These are phyloP conservation scores for Neonectria neomacrospora DNA, from an alignment of 2,329 filamentous ascomycete species.

Conservation along the genomic window DNA sequence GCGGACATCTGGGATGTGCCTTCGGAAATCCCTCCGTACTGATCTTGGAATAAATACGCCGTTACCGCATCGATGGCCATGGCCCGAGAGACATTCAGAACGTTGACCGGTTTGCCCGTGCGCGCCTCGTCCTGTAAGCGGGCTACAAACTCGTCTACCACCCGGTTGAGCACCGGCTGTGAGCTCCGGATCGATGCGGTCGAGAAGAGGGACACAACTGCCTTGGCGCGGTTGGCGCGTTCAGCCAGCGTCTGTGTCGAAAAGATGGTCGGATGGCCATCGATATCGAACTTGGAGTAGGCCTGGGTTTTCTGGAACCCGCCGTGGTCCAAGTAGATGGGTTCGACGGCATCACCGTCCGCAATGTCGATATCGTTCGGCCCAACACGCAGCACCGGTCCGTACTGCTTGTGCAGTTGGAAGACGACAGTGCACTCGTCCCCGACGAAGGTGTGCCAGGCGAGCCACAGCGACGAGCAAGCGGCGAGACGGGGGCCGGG, in stretches of 20 bases:
- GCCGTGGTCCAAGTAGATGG: conserved; percentile 63
- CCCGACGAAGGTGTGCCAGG: conserved; percentile 23
- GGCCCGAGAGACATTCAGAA: conserved; percentile 60
- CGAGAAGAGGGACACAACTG: conserved; percentile 61
- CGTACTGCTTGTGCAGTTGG: conserved; percentile 49
- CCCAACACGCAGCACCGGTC: conserved; percentile 50
- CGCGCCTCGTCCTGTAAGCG: conserved; percentile 51
- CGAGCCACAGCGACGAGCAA: conserved; percentile 18
- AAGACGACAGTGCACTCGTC: conserved; percentile 22
- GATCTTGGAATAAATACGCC: conserved; percentile 62
- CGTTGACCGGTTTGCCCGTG: conserved; percentile 44
- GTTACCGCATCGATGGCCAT: conserved; percentile 65
- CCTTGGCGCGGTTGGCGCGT: conserved; percentile 58
- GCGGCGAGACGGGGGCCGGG: conserved; percentile 20
- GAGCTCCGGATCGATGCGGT: conserved; percentile 54
- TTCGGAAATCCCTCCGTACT: conserved; percentile 50
- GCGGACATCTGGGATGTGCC: conserved; percentile 21
- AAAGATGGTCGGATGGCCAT: conserved; percentile 66
- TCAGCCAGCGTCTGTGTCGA: conserved; percentile 55
- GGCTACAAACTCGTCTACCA: conserved; percentile 49
- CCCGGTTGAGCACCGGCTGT: conserved; percentile 36
- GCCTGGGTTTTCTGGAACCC: conserved; percentile 63
- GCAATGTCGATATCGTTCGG: conserved; percentile 55
- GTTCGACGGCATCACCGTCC: conserved; percentile 56
- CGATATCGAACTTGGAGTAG: conserved; percentile 68